Conservation (phyloP, 768 basidiomycete species). For the Ramaria rubella region DNA sequence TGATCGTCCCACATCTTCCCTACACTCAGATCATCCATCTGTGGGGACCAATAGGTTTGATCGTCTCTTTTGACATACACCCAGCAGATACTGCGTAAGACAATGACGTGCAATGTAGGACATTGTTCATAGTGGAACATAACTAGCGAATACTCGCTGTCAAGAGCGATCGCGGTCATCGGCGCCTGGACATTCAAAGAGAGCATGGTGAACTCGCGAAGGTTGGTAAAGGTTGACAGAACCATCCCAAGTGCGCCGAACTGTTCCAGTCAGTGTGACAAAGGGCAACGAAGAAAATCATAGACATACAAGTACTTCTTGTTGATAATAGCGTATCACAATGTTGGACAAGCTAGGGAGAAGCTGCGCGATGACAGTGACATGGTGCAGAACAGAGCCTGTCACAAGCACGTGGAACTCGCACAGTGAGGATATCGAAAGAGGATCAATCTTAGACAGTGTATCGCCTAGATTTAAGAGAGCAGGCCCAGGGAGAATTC, state of each 20-base stretch:
- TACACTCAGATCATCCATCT: not conserved
- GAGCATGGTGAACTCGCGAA: not conserved
- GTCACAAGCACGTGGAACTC: slow-evolving; percentile 1
- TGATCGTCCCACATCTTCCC: slow-evolving; percentile 8
- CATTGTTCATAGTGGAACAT: not conserved
- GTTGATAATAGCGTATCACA: not conserved
- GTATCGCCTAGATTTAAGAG: not conserved
- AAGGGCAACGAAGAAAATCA: not conserved
- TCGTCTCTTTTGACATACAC: not conserved
- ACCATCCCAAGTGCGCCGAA: not conserved
- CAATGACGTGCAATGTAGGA: not conserved
- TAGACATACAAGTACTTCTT: not conserved
- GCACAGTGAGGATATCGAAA: not conserved
- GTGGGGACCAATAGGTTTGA: not conserved
- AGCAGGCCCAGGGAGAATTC: not conserved
- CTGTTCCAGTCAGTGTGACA: not conserved
- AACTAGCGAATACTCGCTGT: not conserved
- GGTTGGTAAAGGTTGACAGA: not conserved
- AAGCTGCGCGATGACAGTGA: not conserved
- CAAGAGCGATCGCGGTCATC: not conserved
- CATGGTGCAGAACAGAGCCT: slow-evolving; percentile 1
- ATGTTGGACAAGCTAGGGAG: not conserved
- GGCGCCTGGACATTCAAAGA: not conserved
- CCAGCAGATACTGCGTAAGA: not conserved
- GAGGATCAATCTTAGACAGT: not conserved